Percentiles rank a stretch among this genome's conserved stretches.
These are phyloP conservation scores for Aciculosporium take DNA, from an alignment of 2,329 filamentous ascomycete species.

Conservation along the genomic window DNA sequence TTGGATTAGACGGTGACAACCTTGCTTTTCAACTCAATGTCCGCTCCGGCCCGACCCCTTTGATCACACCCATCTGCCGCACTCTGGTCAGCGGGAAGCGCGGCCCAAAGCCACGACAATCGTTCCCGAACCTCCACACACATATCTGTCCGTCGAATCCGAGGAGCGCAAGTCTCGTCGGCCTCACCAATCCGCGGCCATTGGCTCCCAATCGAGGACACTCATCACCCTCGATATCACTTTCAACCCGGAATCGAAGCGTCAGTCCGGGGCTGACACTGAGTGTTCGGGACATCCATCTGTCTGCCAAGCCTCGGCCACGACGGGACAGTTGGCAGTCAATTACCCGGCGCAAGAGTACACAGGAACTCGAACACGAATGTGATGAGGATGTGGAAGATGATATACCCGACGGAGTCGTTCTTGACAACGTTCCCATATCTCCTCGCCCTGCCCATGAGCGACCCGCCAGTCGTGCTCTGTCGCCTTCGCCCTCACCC, in stretches of 20 bases:
- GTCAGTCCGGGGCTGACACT: constrained; percentile 36
- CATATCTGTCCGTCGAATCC: constrained; percentile 34
- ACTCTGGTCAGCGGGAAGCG: constrained; percentile 18
- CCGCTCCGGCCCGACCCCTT: constrained; percentile 15
- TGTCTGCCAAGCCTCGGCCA: constrained; percentile 20
- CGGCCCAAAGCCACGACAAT: constrained; percentile 22
- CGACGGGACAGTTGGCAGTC: constrained; percentile 61
- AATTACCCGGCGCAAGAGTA: constrained; percentile 48
- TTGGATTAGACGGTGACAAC: constrained; percentile 58
- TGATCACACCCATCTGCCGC: constrained; percentile 11
- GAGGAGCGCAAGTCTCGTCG: constrained; percentile 32
- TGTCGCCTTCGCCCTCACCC: constrained; percentile 40
- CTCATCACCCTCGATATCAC: constrained; percentile 24
- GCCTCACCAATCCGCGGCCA: constrained; percentile 22
- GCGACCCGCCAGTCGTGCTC: constrained; percentile 36
- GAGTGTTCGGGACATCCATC: constrained; percentile 27
- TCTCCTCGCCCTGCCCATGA: constrained; percentile 53
- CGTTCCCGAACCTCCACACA: constrained; percentile 30
- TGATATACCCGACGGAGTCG: constrained; percentile 64
- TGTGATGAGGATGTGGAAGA: constrained; percentile 63
- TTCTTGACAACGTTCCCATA: constrained; percentile 71
- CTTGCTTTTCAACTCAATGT: constrained; percentile 36
- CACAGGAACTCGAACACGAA: constrained; percentile 58
- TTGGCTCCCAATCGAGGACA: constrained; percentile 14
- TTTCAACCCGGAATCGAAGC: constrained; percentile 30